phyloP scores from a whole-genome alignment of 2,329 filamentous ascomycete genomes.

The Aspergillus sp. region DNA sequence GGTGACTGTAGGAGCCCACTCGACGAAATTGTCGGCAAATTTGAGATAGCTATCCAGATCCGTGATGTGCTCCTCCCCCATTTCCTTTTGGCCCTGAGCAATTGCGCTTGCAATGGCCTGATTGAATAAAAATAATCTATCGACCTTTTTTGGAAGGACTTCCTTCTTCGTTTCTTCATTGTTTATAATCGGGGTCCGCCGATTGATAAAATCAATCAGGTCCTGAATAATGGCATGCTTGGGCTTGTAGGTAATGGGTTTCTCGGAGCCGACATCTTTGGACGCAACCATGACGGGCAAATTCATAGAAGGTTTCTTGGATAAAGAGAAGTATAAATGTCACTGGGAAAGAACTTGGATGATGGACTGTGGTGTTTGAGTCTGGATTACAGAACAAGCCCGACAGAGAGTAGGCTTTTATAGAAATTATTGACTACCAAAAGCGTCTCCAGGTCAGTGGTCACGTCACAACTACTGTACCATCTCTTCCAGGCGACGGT shows the following conservation, averaged over 20 bases:
- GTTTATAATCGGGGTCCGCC: neutral
- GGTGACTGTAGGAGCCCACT: constrained; percentile 6
- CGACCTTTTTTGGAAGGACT: neutral
- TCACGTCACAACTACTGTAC: neutral
- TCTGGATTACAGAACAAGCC: neutral
- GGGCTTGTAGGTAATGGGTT: neutral
- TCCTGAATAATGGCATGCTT: constrained; percentile 1
- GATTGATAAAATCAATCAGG: constrained; percentile 1
- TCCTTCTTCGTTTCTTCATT: neutral
- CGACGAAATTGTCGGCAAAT: constrained; percentile 2
- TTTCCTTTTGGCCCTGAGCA: neutral
- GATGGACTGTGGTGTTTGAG: neutral
- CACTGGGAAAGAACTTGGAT: neutral
- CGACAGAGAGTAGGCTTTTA: neutral
- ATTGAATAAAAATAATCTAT: neutral
- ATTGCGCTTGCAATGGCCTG: neutral
- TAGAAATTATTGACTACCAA: constrained; percentile 1
- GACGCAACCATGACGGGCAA: neutral
- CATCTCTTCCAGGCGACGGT: neutral
- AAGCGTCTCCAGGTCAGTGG: neutral
- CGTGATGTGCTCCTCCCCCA: neutral
- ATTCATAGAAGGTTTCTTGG: neutral
- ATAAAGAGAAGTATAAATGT: neutral
- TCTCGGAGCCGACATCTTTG: neutral
- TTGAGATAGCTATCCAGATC: constrained; percentile 4